Conservation (phyloP, 139 green algal genomes). For the Pleodorina starrii region DNA sequence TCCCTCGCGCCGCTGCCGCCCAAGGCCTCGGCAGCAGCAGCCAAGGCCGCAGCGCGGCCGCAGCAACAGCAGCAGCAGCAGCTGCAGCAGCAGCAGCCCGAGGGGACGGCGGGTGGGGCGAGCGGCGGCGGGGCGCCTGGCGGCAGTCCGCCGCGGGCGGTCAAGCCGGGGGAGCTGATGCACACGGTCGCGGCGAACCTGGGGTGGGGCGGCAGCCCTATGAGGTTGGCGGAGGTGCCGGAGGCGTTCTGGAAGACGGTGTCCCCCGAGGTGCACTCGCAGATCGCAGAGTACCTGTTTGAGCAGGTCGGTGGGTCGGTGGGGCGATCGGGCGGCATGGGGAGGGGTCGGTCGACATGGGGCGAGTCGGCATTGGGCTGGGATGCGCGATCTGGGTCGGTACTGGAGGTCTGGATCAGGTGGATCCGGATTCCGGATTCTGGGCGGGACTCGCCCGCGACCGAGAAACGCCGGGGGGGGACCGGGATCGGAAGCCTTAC, state of each 20-base stretch:
- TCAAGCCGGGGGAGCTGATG: background rate
- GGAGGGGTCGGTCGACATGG: background rate
- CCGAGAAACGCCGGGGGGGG: too few relatives aligned
- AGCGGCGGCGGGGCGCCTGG: background rate
- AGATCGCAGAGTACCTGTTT: slow-evolving; percentile 59
- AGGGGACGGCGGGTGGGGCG: background rate
- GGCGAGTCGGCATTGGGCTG: too few relatives aligned
- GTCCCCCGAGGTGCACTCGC: slow-evolving; percentile 54
- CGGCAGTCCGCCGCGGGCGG: background rate
- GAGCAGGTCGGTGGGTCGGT: slow-evolving; percentile 37
- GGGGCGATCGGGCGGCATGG: background rate
- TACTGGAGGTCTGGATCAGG: too few relatives aligned
- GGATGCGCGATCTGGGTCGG: too few relatives aligned
- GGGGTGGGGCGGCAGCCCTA: slow-evolving; percentile 31
- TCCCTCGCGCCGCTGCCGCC: background rate
- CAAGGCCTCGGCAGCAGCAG: background rate
- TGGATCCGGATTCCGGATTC: too few relatives aligned
- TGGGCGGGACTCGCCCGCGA: too few relatives aligned
- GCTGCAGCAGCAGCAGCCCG: background rate
- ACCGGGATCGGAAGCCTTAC: too few relatives aligned
- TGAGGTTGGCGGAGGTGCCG: slow-evolving; percentile 56
- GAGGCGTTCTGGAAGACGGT: slow-evolving; percentile 63
- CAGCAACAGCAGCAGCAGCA: background rate
- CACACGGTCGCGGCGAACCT: slow-evolving; percentile 4
- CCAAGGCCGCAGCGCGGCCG: background rate